phyloP scores from a whole-genome alignment of 169 alveolate species.

The Plasmodium coatneyi region DNA sequence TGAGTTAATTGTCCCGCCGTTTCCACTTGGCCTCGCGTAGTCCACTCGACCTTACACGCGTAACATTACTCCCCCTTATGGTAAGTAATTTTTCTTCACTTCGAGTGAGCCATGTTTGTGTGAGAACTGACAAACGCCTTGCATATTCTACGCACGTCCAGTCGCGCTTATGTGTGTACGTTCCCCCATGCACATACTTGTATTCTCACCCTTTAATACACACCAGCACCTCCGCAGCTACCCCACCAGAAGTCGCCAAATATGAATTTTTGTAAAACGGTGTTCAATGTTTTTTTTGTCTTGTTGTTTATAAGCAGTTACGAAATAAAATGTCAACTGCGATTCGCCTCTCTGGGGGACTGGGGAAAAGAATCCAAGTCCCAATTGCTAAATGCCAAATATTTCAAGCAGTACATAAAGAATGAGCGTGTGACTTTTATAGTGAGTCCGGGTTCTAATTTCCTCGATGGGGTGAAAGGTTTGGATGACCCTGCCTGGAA shows the following conservation, averaged over 20 bases:
- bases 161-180: neutral
- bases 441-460: conserved; percentile 90
- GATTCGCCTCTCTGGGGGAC: conserved; percentile 89
- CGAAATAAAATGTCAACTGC: conserved; percentile 80
- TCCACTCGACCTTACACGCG: neutral
- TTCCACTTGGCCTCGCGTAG: neutral
- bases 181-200: neutral
- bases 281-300: conserved; percentile 68
- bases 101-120: neutral
- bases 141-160: neutral
- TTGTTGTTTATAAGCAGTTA: conserved; percentile 64
- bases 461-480: conserved; percentile 87
- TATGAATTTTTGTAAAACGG: conserved; percentile 63
- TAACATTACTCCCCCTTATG: neutral
- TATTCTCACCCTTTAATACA: neutral
- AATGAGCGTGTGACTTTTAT: conserved; percentile 86
- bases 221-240: neutral
- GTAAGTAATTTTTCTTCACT: neutral
- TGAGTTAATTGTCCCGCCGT: neutral
- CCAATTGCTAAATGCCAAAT: conserved; percentile 86
- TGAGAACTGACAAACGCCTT: neutral
- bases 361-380: conserved; percentile 87
- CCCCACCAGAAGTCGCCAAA: neutral
- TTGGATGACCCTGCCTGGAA: conserved; percentile 86
- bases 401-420: conserved; percentile 83